Evolutionary conservation across 2,329 filamentous ascomycete genomes (phyloP), one percentile per base, ranked within the genome.

Genomic region (Acephala macrosclerotiorum): DNA sequence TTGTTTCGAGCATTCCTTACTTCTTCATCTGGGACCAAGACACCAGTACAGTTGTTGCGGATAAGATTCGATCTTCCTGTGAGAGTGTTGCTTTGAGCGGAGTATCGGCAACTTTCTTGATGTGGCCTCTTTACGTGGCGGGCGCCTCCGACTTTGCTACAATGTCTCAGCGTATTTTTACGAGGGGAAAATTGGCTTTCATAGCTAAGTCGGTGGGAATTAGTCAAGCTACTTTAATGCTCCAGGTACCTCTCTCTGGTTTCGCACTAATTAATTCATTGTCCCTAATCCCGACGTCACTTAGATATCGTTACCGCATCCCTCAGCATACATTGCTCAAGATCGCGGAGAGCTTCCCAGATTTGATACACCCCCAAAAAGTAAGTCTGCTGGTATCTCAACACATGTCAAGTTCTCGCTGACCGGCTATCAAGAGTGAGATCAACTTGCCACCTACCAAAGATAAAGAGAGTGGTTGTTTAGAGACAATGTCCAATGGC

Each of bases 1-100:
- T 88, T 40, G 80, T 88, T 64, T 84, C 86, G 1, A 84, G 82
- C 3, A 82, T 88, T 20, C 86, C 86, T 2, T 88, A 84, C 70
- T 82, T 86, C 70, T 79, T 89, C 2, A 85, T 85, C 49, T 87
- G 85, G 84, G 85, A 85, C 64, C 76, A 80, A 20, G 81, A 79
- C 60, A 79, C 49, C 77, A 82, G 55, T 76, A 76, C 8, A 33
- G 3, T 14, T 14, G 18, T 42, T 4, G 12, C 4, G 4, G 38
- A 42, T 42, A 42, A 6, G 18, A n/a, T 42, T 42, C 38, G 38
- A 14, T 42, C 18, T 42, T 42, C 38, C 18, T 42, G 38, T n/a
- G 38, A 42, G 29, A 16, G 53, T 42, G 5, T 42, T 4, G 38
- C 42, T 2, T 78, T 78, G 25, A 87, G 86, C 74, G 83, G 82